These are phyloP conservation scores for Aspergillus terreus DNA, from an alignment of 2,329 filamentous ascomycete species.

Conservation along the genomic window DNA sequence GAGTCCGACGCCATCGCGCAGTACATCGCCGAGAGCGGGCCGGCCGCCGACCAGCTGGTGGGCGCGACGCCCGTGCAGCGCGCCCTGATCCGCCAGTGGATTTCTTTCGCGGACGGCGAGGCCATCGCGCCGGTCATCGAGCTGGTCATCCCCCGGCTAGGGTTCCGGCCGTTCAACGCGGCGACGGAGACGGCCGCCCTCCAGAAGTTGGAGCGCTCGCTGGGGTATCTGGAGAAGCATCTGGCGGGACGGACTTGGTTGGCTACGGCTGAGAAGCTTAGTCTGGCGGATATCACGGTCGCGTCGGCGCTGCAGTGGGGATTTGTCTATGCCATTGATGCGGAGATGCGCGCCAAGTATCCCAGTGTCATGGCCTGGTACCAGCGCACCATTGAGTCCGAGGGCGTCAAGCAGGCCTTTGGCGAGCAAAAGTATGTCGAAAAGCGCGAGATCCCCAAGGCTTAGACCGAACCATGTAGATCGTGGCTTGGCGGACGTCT, in stretches of 20 bases:
- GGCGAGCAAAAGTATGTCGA: conserved; percentile 24
- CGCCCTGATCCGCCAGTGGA: conserved; percentile 47
- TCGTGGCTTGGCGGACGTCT: not conserved
- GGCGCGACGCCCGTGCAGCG: conserved; percentile 41
- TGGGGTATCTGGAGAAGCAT: conserved; percentile 18
- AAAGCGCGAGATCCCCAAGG: conserved; percentile 15
- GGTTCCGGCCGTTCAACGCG: conserved; percentile 16
- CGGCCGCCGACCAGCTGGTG: conserved; percentile 44
- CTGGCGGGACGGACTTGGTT: conserved; percentile 21
- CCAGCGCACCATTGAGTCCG: conserved; percentile 10
- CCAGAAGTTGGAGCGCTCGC: conserved; percentile 18
- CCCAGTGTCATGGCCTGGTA: conserved; percentile 23
- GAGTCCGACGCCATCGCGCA: conserved; percentile 48
- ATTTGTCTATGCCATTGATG: conserved; percentile 21
- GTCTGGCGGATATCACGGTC: conserved; percentile 26
- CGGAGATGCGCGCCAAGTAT: conserved; percentile 24
- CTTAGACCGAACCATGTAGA: not conserved
- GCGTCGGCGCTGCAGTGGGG: conserved; percentile 23
- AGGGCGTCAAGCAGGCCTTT: conserved; percentile 26
- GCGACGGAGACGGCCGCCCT: conserved; percentile 15
- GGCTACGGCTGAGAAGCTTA: conserved; percentile 20
- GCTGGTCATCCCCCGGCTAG: conserved; percentile 20
- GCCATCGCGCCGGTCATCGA: conserved; percentile 14
- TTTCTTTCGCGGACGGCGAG: conserved; percentile 39
- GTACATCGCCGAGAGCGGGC: conserved; percentile 47